These are phyloP conservation scores for Schizonepeta tenuifolia DNA, from an alignment of 257 asterid genomes.

Conservation along the genomic window DNA sequence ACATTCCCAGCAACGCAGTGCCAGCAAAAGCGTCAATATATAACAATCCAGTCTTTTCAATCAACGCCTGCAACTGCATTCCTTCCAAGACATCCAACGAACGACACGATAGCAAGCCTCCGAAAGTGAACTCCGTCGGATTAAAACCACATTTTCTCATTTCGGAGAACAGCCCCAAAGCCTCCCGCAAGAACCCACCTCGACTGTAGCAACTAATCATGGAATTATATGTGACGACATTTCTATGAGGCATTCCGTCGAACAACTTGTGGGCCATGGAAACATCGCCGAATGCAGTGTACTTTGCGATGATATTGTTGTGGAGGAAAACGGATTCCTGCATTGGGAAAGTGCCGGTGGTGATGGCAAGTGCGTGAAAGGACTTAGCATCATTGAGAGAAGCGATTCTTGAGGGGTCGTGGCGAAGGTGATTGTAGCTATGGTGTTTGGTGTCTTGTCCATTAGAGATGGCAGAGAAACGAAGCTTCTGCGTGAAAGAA, in stretches of 20 bases:
- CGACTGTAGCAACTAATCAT: conserved; percentile 62
- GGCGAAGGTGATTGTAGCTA: conserved; percentile 44
- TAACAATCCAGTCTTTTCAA: conserved; percentile 59
- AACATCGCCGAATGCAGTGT: conserved; percentile 43
- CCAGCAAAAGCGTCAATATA: conserved; percentile 58
- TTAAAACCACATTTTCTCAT: conserved; percentile 58
- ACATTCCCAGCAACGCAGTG: conserved; percentile 73
- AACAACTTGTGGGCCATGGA: conserved; percentile 58
- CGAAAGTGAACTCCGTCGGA: conserved; percentile 65
- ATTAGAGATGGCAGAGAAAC: conserved; percentile 37
- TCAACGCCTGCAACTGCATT: conserved; percentile 65
- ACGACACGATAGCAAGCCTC: conserved; percentile 59
- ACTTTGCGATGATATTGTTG: conserved; percentile 53
- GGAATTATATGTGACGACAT: conserved; percentile 64
- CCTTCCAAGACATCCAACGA: conserved; percentile 53
- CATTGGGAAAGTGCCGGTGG: conserved; percentile 47
- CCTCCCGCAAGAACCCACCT: conserved; percentile 47
- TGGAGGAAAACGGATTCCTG: conserved; percentile 57
- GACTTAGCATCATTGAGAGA: conserved; percentile 52
- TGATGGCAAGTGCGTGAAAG: conserved; percentile 68
- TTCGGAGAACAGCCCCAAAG: conserved; percentile 53
- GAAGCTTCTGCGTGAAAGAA: conserved; percentile 32
- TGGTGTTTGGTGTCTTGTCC: conserved; percentile 44
- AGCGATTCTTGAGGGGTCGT: conserved; percentile 46
- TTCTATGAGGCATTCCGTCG: conserved; percentile 65